Evolutionary conservation across 441 rosid species (phyloP).

Genomic region (Populus trichocarpa): DNA sequence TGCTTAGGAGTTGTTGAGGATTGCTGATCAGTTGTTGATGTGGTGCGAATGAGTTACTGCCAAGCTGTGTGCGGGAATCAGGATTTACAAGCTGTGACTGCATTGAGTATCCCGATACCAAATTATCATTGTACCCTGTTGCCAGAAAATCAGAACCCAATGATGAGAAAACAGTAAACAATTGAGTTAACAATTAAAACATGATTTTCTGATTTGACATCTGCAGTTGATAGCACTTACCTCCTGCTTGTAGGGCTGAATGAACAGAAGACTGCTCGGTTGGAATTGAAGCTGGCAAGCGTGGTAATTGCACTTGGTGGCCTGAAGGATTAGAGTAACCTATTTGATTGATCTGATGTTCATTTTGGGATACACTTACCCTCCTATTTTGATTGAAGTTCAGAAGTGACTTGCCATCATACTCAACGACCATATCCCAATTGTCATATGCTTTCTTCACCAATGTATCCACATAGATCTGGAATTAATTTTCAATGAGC

Average conservation of each 20-base stretch:
- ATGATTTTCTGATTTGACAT: neutral
- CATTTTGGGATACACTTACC: conserved; percentile 44
- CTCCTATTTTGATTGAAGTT: conserved; percentile 62
- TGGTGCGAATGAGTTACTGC: conserved; percentile 30
- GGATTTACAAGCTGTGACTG: conserved; percentile 57
- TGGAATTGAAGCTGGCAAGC: conserved; percentile 46
- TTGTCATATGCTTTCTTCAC: conserved; percentile 98
- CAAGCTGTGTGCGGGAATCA: conserved; percentile 48
- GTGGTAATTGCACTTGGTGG: conserved; percentile 53
- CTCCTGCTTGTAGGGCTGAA: conserved; percentile 55
- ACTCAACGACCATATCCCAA: conserved; percentile 84
- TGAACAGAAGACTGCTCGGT: conserved; percentile 50
- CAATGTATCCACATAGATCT: conserved; percentile 82
- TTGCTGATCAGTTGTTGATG: conserved; percentile 50
- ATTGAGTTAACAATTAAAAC: neutral
- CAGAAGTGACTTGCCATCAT: conserved; percentile 85
- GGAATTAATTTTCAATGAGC: conserved; percentile 21
- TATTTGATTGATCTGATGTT: conserved; percentile 38
- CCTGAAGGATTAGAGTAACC: conserved; percentile 52
- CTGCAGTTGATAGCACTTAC: conserved; percentile 30
- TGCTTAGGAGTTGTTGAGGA: conserved; percentile 45
- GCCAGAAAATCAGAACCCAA: conserved; percentile 6
- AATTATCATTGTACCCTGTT: conserved; percentile 60
- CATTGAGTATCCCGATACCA: conserved; percentile 44
- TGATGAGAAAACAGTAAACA: neutral